A percentile compares a stretch with the other conserved stretches of the same genome.
phyloP scores from a whole-genome alignment of 345 rosid species.

The Noccaea caerulescens region DNA sequence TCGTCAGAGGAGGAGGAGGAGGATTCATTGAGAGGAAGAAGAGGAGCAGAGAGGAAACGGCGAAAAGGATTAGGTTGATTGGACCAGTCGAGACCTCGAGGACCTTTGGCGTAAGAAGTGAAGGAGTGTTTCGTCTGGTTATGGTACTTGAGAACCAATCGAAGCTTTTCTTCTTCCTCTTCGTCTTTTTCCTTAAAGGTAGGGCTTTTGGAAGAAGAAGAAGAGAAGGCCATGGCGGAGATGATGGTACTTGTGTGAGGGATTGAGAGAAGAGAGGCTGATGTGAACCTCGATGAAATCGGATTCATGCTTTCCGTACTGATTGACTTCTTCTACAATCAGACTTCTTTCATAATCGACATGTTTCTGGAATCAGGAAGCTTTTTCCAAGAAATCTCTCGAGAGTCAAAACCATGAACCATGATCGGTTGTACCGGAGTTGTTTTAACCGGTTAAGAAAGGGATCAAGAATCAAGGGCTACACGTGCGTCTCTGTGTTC shows the following conservation, averaged over 20 bases:
- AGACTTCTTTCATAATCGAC: constrained; percentile 1
- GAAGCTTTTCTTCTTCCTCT: constrained; percentile 41
- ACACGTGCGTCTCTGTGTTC: no score
- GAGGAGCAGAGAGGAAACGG: constrained; percentile 68
- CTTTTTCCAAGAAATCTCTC: not conserved
- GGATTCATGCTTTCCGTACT: constrained; percentile 15
- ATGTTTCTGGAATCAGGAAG: not conserved
- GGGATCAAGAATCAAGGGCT: no score
- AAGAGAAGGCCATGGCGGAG: constrained; percentile 48
- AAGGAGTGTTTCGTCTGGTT: constrained; percentile 77
- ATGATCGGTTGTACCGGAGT: no score
- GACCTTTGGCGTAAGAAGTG: constrained; percentile 72
- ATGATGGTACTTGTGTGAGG: constrained; percentile 29
- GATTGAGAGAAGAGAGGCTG: constrained; percentile 29
- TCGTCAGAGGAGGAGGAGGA: constrained; percentile 31
- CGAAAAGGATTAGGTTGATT: constrained; percentile 95
- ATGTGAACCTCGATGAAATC: constrained; percentile 27
- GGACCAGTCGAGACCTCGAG: constrained; percentile 90
- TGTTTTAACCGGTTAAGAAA: no score
- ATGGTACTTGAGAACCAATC: constrained; percentile 67
- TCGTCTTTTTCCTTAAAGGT: constrained; percentile 22
- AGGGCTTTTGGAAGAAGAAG: constrained; percentile 35
- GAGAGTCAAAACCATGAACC: not conserved
- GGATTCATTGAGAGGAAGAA: constrained; percentile 50
- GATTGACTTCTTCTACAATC: not conserved